Conservation (phyloP, 371 early-diverging fungal species). For the Mucor irregularis region DNA sequence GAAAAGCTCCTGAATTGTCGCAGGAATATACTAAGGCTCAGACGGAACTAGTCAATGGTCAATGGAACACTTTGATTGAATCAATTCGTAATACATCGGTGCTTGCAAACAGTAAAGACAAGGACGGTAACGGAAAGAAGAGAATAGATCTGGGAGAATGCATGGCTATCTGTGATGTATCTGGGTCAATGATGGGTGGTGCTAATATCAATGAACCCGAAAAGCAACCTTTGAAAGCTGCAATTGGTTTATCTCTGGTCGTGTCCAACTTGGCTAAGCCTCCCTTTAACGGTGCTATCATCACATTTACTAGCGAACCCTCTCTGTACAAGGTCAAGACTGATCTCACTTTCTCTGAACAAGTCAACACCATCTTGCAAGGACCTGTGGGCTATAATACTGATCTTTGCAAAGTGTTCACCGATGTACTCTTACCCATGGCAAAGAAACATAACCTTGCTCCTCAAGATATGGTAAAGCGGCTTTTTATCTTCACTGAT, state of each 20-base stretch:
- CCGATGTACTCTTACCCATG: slow-evolving; percentile 46
- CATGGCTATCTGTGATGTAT: slow-evolving; percentile 61
- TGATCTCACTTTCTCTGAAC: slow-evolving; percentile 29
- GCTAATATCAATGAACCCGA: slow-evolving; percentile 2
- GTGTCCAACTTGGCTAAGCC: slow-evolving; percentile 49
- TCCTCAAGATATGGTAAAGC: slow-evolving; percentile 60
- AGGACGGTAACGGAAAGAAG: slow-evolving; percentile 9
- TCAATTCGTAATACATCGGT: slow-evolving; percentile 31
- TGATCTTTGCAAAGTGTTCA: slow-evolving; percentile 51
- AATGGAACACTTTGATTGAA: slow-evolving; percentile 38
- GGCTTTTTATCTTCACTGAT: slow-evolving; percentile 63
- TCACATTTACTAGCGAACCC: slow-evolving; percentile 55
- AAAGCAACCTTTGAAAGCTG: slow-evolving; percentile 42
- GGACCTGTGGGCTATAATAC: slow-evolving; percentile 48
- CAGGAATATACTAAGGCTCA: slow-evolving; percentile 36
- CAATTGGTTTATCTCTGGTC: slow-evolving; percentile 59
- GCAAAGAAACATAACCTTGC: slow-evolving; percentile 46
- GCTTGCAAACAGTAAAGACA: neutral
- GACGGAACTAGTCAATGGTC: slow-evolving; percentile 25
- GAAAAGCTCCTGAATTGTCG: neutral
- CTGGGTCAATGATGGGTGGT: slow-evolving; percentile 54
- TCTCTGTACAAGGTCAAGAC: slow-evolving; percentile 36
- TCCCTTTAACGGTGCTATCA: slow-evolving; percentile 48
- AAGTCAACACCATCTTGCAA: slow-evolving; percentile 29
- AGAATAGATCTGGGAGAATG: slow-evolving; percentile 40